Evolutionary conservation across 345 rosid species (phyloP).

Genomic region (Turritis glabra): DNA sequence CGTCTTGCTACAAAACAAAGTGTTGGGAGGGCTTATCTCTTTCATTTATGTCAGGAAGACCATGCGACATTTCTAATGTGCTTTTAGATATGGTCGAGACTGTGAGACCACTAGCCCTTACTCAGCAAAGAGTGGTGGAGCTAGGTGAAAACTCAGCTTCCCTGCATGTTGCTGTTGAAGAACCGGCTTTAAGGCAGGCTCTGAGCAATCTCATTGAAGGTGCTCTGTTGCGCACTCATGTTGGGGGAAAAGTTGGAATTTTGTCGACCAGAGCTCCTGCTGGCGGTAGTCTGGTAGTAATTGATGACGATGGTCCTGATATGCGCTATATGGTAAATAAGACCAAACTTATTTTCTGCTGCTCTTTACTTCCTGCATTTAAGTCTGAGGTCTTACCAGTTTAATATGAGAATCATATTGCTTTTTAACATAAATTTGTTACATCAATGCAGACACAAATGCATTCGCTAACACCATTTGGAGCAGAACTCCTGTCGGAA

Average conservation of each 20-base stretch:
- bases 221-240: constrained; percentile 83
- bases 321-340: constrained; percentile 86
- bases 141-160: constrained; percentile 54
- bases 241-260: constrained; percentile 77
- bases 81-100: constrained; percentile 76
- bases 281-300: constrained; percentile 73
- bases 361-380: neutral
- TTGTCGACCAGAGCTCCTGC: constrained; percentile 75
- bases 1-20: neutral
- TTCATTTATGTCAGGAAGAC: constrained; percentile 87
- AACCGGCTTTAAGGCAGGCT: constrained; percentile 86
- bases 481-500: constrained; percentile 62
- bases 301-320: constrained; percentile 93
- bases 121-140: constrained; percentile 72
- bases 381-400: neutral
- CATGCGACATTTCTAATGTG: constrained; percentile 78
- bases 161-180: constrained; percentile 81
- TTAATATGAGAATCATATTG: neutral
- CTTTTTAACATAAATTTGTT: neutral
- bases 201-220: constrained; percentile 95
- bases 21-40: constrained; percentile 41
- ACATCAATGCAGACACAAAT: constrained; percentile 73
- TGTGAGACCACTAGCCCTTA: constrained; percentile 72
- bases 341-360: neutral
- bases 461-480: constrained; percentile 86